Percentiles rank a stretch among this genome's conserved stretches.
These are phyloP conservation scores for Nepenthes mirabilis DNA, from an alignment of 148 eudicot genomes.

Conservation along the genomic window DNA sequence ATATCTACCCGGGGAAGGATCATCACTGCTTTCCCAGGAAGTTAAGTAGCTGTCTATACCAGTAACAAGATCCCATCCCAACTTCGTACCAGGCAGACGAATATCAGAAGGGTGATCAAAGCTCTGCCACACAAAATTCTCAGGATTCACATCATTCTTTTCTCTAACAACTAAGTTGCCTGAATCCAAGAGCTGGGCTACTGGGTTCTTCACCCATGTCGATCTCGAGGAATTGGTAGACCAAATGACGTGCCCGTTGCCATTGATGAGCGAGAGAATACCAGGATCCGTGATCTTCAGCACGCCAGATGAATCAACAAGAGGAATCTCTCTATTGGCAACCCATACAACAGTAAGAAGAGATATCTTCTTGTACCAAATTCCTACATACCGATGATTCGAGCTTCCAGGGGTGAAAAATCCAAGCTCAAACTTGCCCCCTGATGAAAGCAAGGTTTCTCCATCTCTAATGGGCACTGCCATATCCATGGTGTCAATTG, in stretches of 20 bases:
- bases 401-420: constrained; percentile 21
- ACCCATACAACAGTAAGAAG: constrained; percentile 24
- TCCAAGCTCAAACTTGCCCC: constrained; percentile 15
- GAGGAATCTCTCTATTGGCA: constrained; percentile 33
- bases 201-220: constrained; percentile 1
- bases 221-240: constrained; percentile 5
- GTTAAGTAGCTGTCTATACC: neutral
- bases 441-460: constrained; percentile 9
- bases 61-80: neutral
- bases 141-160: neutral
- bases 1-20: neutral
- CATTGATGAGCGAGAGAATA: constrained; percentile 9
- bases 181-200: constrained; percentile 21
- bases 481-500: too few species aligned
- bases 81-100: neutral
- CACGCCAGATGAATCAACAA: constrained; percentile 12
- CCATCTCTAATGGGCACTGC: neutral
- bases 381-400: constrained; percentile 13
- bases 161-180: constrained; percentile 29
- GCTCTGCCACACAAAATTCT: constrained; percentile 25
- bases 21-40: neutral
- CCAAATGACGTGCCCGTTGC: constrained; percentile 13
- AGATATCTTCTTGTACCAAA: constrained; percentile 32
- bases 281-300: constrained; percentile 10
- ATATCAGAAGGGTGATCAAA: constrained; percentile 12